Conservation (phyloP, 2,329 filamentous ascomycete species). For the Trichoderma brevicompactum region DNA sequence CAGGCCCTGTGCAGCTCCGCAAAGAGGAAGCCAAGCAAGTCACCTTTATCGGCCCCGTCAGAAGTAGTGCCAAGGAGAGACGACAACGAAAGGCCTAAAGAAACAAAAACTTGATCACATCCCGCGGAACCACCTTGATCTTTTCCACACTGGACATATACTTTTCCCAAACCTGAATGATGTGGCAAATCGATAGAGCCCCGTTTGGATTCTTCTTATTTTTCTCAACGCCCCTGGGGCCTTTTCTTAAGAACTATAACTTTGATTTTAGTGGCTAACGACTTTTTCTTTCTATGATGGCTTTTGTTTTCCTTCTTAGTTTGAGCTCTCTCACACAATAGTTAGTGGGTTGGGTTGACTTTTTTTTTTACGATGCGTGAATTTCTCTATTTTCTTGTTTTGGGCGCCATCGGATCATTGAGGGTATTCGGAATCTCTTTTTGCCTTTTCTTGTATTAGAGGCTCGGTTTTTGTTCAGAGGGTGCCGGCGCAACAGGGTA, state of each 20-base stretch:
- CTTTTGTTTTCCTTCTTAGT: constrained; percentile 2
- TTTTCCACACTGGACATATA: constrained; percentile 12
- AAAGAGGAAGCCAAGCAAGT: constrained; percentile 62
- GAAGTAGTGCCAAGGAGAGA: constrained; percentile 45
- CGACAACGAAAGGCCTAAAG: constrained; percentile 36
- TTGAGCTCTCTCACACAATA: constrained; percentile 1
- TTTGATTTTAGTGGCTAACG: constrained; percentile 12
- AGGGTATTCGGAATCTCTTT: constrained; percentile 14
- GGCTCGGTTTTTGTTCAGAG: constrained; percentile 16
- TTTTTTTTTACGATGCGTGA: constrained; percentile 15
- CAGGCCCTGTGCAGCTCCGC: constrained; percentile 53
- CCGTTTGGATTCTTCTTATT: constrained; percentile 27
- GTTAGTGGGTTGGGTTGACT: constrained; percentile 9
- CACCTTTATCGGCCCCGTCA: constrained; percentile 58
- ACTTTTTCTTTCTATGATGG: constrained; percentile 10
- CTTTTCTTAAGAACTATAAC: constrained; percentile 20
- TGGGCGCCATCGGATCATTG: constrained; percentile 11
- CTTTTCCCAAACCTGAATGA: constrained; percentile 8
- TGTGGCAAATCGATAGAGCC: constrained; percentile 22
- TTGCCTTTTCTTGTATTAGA: constrained; percentile 27
- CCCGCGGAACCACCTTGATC: not conserved
- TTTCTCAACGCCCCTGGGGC: constrained; percentile 10
- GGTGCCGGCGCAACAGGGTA: constrained; percentile 26
- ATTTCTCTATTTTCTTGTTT: constrained; percentile 23
- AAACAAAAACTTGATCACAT: constrained; percentile 22